Base-by-base conservation (phyloP, 1,139 yeast genomes). In the Yamadazyma membranifaciens region DNA sequence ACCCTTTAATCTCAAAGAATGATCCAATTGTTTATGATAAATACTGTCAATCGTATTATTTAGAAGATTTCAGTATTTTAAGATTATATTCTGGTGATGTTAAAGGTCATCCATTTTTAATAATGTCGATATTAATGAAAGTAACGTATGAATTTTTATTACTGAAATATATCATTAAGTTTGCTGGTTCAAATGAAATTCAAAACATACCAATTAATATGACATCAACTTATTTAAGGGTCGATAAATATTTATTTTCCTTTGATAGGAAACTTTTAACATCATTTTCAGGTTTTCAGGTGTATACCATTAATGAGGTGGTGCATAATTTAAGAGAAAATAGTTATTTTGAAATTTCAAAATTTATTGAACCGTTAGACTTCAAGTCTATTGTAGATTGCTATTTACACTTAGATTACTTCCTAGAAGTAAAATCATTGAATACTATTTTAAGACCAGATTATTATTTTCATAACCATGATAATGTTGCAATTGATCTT, bases 61-160 rank as follows among this genome's bases (percentile, higher is more conserved):
- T 56, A 10, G 69, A 65, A 43, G 68, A 63, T 45, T 58, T 54
- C 39, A 59, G 59, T 37, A 41, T 67, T 10, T 38, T 62, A 9
- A 46, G 67, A 28, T 42, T 65, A 4, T 64, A 64, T 39, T 44
- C 62, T 9, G 61, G 60, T 10, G 45, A 48, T 17, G 48, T 52
- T 6, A 54, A 48, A 38, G 69, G 69, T 0, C 59, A 56, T 37
- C 57, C 56, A 0, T 33, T 50, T 31, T 25, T 62, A 12, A 34
- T 61, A 6, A 42, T 52, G 50, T 42, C 62, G 0, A 54, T 64
- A 13, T 32, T 63, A 3, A 44, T 52, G n/a, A 57, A 59, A 39
- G 47, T 54, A 2, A 13, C 60, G 4, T 26, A 47, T 24, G 54
- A 56, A 15, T 56, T 56, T 34, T 45, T 59, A n/a, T 7, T 45